phyloP scores from a whole-genome alignment of 139 green algal genomes.

The Edaphochlamys debaryana region DNA sequence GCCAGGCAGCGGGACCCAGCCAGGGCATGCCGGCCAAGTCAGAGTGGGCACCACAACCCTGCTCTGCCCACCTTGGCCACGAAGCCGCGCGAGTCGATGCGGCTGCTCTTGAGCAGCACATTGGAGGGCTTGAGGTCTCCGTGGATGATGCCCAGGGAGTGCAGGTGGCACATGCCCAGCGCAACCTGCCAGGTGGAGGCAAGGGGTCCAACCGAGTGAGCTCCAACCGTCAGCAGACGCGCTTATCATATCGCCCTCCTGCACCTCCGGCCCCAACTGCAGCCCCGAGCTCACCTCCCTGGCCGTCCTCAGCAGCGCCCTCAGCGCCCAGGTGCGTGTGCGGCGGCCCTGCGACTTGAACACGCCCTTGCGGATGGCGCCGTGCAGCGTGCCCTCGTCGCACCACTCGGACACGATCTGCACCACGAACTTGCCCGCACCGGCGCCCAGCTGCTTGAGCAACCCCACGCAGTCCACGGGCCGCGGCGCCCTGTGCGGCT shows the following conservation, averaged over 20 bases:
- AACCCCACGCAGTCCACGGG: not conserved
- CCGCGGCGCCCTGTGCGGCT: too few relatives aligned
- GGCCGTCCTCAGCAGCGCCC: conserved; percentile 39
- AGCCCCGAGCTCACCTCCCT: conserved; percentile 3
- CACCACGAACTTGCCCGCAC: conserved; percentile 32
- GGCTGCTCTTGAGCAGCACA: conserved; percentile 39
- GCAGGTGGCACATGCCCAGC: conserved; percentile 23
- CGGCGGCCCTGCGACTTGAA: not conserved
- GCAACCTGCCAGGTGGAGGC: conserved; percentile 9
- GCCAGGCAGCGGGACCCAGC: too few relatives aligned
- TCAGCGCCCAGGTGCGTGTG: conserved; percentile 2
- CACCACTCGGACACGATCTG: conserved; percentile 34
- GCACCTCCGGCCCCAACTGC: too few relatives aligned
- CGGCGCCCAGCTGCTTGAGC: conserved; percentile 20
- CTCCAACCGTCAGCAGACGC: too few relatives aligned
- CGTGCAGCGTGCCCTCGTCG: conserved; percentile 32
- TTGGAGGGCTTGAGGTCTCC: conserved; percentile 35
- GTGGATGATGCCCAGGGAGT: not conserved
- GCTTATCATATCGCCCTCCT: too few relatives aligned
- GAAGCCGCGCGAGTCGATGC: conserved; percentile 22
- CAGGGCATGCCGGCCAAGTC: too few relatives aligned
- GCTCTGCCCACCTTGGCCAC: conserved; percentile 25
- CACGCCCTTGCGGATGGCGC: conserved; percentile 9
- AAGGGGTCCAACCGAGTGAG: too few relatives aligned
- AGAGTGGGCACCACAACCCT: too few relatives aligned